Evolutionary conservation across 192 early-diverging fungal species (phyloP).

Genomic region (Backusella psychrophila): DNA sequence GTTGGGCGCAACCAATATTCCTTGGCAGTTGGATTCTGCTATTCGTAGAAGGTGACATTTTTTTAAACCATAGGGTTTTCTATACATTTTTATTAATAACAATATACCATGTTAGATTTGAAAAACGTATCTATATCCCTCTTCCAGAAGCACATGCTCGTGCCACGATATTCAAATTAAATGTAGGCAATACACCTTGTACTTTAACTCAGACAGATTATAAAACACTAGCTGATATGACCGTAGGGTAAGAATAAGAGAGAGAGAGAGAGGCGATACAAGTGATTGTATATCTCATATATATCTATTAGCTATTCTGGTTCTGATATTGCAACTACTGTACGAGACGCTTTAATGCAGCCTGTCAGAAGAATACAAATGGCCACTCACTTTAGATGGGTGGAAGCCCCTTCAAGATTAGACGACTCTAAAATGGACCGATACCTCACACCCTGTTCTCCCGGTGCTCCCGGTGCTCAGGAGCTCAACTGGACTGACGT

Average conservation of each 20-base stretch:
- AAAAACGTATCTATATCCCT: conserved; percentile 98
- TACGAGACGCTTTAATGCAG: conserved; percentile 96
- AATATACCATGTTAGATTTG: conserved; percentile 71
- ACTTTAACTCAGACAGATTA: conserved; percentile 72
- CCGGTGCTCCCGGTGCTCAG: conserved; percentile 81
- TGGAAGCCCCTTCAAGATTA: conserved; percentile 55
- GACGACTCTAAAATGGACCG: conserved; percentile 48
- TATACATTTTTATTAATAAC: background rate
- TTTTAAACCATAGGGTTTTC: no score
- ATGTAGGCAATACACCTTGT: conserved; percentile 91
- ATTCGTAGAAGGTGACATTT: conserved; percentile 75
- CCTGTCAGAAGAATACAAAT: conserved; percentile 94
- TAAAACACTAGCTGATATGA: conserved; percentile 70
- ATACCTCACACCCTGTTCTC: conserved; percentile 91
- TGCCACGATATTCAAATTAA: conserved; percentile 87
- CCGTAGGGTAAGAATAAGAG: conserved; percentile 63
- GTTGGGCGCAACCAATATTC: conserved; percentile 95
- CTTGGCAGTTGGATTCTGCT: conserved; percentile 93
- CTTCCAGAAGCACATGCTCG: conserved; percentile 89
- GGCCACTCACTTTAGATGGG: conserved; percentile 88
- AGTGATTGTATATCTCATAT: background rate
- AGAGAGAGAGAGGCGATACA: background rate
- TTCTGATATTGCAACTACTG: conserved; percentile 83
- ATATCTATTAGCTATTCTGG: background rate
- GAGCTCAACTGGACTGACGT: conserved; percentile 92